These are phyloP conservation scores for Thermothielavioides terrestris DNA, from an alignment of 495 filamentous ascomycete species.

Conservation along the genomic window DNA sequence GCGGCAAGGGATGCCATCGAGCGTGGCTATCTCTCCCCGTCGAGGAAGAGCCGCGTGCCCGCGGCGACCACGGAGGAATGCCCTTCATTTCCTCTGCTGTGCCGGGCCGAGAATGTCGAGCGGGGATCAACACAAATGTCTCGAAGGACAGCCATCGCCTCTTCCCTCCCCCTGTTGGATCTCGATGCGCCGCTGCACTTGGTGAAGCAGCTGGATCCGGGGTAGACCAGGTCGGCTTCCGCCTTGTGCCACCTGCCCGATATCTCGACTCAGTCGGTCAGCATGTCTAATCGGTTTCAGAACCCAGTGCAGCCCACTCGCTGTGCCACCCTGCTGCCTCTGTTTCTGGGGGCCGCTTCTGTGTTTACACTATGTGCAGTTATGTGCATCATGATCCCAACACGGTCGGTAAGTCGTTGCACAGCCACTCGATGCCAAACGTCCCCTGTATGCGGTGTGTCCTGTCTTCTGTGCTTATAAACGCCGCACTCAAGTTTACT, in stretches of 20 bases:
- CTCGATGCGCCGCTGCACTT: background rate
- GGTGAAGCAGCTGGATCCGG: background rate
- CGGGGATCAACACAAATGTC: slow-evolving; percentile 9
- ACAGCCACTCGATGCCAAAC: background rate
- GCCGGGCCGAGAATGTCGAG: background rate
- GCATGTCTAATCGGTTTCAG: slow-evolving; percentile 1
- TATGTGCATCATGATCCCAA: background rate
- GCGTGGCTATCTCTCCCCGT: background rate
- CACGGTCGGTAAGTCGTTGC: background rate
- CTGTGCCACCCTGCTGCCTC: background rate
- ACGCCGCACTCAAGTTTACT: background rate
- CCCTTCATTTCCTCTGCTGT: slow-evolving; percentile 7
- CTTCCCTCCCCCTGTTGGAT: background rate
- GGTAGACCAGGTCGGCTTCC: background rate
- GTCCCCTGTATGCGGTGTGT: background rate
- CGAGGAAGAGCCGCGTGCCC: background rate
- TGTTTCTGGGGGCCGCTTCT: background rate
- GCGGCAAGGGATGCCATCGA: background rate
- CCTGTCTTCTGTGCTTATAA: background rate
- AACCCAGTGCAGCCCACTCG: background rate
- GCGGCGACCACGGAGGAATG: background rate
- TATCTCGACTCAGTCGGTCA: background rate
- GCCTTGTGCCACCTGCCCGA: slow-evolving; percentile 6
- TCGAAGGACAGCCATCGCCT: background rate
- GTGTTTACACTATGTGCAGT: no score